phyloP scores from a whole-genome alignment of 2,329 filamentous ascomycete genomes.

The Epichloe glyceriae region DNA sequence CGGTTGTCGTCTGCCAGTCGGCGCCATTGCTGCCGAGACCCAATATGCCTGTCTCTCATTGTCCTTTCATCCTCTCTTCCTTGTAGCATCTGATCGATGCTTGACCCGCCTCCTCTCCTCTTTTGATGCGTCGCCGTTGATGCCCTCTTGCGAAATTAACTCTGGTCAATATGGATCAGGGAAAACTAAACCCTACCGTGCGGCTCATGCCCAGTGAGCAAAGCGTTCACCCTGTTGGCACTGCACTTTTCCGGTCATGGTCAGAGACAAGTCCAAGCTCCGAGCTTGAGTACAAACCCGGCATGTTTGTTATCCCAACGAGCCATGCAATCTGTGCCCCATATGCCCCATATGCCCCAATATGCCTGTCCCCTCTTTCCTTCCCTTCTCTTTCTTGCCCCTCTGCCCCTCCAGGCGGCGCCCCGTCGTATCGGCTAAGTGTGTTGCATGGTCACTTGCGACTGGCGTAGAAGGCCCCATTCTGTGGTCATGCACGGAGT shows the following conservation, averaged over 20 bases:
- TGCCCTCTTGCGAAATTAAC: background rate
- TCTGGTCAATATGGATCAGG: background rate
- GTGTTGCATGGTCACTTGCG: background rate
- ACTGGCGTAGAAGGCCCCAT: background rate
- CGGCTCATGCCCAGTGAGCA: background rate
- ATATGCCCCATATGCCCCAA: too few species aligned
- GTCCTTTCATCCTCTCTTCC: background rate
- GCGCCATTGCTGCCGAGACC: background rate
- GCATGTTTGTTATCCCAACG: background rate
- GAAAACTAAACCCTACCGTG: background rate
- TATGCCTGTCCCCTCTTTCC: background rate
- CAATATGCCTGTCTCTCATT: background rate
- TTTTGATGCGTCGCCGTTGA: background rate
- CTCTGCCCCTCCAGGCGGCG: background rate
- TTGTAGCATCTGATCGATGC: background rate
- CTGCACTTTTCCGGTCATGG: too few species aligned
- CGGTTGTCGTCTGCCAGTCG: background rate
- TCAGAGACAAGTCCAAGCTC: background rate
- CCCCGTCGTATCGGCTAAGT: background rate
- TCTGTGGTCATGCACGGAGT: background rate
- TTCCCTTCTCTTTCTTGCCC: background rate
- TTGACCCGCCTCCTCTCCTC: background rate
- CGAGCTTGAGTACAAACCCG: background rate
- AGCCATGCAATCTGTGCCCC: too few species aligned
- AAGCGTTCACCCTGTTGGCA: background rate